These are phyloP conservation scores for Spencermartinsiella ligniputridi DNA, from an alignment of 1,139 yeast species.

Conservation along the genomic window DNA sequence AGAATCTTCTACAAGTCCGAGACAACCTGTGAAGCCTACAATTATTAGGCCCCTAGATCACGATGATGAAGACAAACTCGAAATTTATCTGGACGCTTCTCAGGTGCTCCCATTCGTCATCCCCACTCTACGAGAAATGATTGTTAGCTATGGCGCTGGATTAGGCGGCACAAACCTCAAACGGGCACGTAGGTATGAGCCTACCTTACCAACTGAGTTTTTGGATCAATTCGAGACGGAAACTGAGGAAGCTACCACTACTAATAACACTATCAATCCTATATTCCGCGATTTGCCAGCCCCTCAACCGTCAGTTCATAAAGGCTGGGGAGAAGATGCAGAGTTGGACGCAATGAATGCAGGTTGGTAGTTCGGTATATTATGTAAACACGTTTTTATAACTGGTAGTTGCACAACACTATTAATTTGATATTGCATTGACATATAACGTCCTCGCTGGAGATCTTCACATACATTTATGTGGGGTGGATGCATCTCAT, in stretches of 20 bases:
- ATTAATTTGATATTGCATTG: too few species aligned
- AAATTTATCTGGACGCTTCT: conserved; percentile 32
- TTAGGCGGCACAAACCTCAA: conserved; percentile 35
- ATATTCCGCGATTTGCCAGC: conserved; percentile 23
- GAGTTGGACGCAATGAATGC: conserved; percentile 21
- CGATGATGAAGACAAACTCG: conserved; percentile 20
- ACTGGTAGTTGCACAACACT: too few species aligned
- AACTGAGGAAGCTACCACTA: conserved; percentile 5
- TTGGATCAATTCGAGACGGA: conserved; percentile 33
- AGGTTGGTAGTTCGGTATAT: conserved; percentile 16
- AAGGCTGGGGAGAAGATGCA: conserved; percentile 29
- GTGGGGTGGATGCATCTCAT: too few species aligned
- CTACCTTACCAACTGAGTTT: conserved; percentile 38
- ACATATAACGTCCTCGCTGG: too few species aligned
- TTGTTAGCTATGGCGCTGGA: conserved; percentile 41
- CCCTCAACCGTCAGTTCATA: conserved; percentile 29
- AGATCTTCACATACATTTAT: too few species aligned
- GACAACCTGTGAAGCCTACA: conserved; percentile 5
- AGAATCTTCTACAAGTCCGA: background rate
- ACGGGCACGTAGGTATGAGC: conserved; percentile 37
- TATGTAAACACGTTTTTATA: too few species aligned
- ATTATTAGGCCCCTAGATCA: conserved; percentile 9
- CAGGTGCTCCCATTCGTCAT: conserved; percentile 33
- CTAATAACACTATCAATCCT: conserved; percentile 11
- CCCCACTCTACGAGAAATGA: conserved; percentile 39